Evolutionary conservation across 768 basidiomycete genomes (phyloP).

Genomic region (Cytidiella melzeri): DNA sequence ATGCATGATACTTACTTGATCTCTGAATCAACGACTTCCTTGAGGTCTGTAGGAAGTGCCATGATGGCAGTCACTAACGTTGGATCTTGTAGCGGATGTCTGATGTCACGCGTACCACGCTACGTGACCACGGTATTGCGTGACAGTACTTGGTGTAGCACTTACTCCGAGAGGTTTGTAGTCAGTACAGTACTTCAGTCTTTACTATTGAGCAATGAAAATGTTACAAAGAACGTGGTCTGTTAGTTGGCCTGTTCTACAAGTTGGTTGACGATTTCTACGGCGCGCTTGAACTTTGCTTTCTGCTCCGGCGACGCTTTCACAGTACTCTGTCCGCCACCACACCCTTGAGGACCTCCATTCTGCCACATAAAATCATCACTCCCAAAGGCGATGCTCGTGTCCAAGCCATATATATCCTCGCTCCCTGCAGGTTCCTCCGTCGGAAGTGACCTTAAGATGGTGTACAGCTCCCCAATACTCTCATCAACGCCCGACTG

Average conservation of each 20-base stretch:
- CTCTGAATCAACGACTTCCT: conserved; percentile 51
- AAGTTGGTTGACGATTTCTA: conserved; percentile 56
- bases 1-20: conserved; percentile 42
- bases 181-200: too few species aligned
- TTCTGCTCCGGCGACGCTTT: conserved; percentile 56
- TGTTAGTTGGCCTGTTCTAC: conserved; percentile 22
- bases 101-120: too few species aligned
- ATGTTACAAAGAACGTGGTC: too few species aligned
- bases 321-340: conserved; percentile 41
- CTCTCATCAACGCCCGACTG: conserved; percentile 32
- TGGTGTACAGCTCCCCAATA: conserved; percentile 51
- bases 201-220: too few species aligned
- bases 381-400: conserved; percentile 55
- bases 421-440: conserved; percentile 52
- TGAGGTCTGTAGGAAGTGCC: conserved; percentile 43
- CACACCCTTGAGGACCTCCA: conserved; percentile 56
- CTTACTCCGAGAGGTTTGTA: too few species aligned
- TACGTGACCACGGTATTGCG: too few species aligned
- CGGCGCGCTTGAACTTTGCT: conserved; percentile 61
- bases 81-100: too few species aligned
- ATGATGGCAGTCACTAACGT: too few species aligned
- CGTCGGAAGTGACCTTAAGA: conserved; percentile 54
- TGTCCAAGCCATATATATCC: conserved; percentile 70
- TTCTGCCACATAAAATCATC: conserved; percentile 57
- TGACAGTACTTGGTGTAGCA: too few species aligned